phyloP scores from a whole-genome alignment of 306 rosid species.

The Begonia fuchsioides region DNA sequence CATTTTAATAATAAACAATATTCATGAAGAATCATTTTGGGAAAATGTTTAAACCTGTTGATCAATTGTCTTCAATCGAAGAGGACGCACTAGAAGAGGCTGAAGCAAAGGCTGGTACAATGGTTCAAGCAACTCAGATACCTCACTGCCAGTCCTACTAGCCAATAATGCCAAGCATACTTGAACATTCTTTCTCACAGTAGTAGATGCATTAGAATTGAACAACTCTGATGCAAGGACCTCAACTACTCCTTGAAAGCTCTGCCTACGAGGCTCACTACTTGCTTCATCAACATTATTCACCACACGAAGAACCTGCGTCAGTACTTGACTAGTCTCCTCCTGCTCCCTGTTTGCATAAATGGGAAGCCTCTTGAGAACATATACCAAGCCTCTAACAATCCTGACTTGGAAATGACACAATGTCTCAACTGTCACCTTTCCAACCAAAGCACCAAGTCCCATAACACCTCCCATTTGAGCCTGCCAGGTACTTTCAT shows the following conservation, averaged over 20 bases:
- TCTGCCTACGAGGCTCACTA: conserved; percentile 81
- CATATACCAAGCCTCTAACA: conserved; percentile 83
- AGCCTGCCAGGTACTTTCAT: conserved; percentile 94
- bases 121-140: conserved; percentile 89
- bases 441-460: conserved; percentile 95
- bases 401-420: conserved; percentile 82
- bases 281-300: conserved; percentile 97
- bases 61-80: conserved; percentile 76
- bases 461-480: conserved; percentile 99
- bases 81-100: conserved; percentile 78
- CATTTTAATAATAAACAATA: not conserved
- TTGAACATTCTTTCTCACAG: conserved; percentile 93
- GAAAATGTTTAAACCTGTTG: conserved; percentile 60
- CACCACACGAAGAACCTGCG: conserved; percentile 97
- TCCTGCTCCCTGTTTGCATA: conserved; percentile 98
- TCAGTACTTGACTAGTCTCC: conserved; percentile 97
- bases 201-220: conserved; percentile 81
- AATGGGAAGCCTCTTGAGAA: conserved; percentile 83
- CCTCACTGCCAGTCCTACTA: conserved; percentile 98
- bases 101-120: conserved; percentile 77
- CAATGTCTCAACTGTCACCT: conserved; percentile 90
- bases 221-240: conserved; percentile 90
- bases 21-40: conserved; percentile 2
- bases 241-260: conserved; percentile 89
- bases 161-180: conserved; percentile 92